Base-by-base conservation (phyloP, 2,329 filamentous ascomycete species). In the Trichoderma afroharzianum region DNA sequence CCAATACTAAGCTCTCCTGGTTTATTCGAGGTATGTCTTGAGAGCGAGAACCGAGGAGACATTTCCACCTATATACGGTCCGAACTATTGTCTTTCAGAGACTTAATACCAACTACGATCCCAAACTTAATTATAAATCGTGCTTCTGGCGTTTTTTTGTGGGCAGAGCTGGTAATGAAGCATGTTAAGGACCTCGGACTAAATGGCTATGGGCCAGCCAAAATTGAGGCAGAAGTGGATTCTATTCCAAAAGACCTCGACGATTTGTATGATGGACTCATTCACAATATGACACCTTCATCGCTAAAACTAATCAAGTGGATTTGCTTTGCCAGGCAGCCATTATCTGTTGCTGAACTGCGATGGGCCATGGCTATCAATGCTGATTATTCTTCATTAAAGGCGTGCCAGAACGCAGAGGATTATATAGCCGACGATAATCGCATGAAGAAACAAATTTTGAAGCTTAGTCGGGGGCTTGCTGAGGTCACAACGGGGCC, bases 91-190 rank as follows among this genome's bases (percentile, higher is more conserved):
- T n/a, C 24, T 0, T 71, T 76, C 50, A 30, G 64, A 8, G 32
- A 50, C 12, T 21, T 2, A 12, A 50, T 21, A 2, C 3, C 43
- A 21, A 11, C 3, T 4, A 6, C 9, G 43, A 50, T 50, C 0
- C n/a, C 18, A 12, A 4, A 72, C 2, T 24, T 74, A 0, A 79
- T 83, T 28, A 75, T 71, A 1, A 4, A 70, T 4, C 75, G 75
- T 15, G 77, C 81, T 2, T 26, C 66, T 0, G 81, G 81, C 4
- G 72, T 82, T 5, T 83, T 83, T 58, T 72, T 81, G 24, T 83
- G 82, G 82, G 80, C 79, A 0, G 63, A 43, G 26, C 75, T 83
- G 15, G 79, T 81, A 0, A 72, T 78, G 9, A 58, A 76, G 0
- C 26, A 12, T 1, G 33, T 43, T 9, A 5, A 24, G 1, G 3